Conservation (phyloP, 805 yeast species). For the Huiozyma naganishii region DNA sequence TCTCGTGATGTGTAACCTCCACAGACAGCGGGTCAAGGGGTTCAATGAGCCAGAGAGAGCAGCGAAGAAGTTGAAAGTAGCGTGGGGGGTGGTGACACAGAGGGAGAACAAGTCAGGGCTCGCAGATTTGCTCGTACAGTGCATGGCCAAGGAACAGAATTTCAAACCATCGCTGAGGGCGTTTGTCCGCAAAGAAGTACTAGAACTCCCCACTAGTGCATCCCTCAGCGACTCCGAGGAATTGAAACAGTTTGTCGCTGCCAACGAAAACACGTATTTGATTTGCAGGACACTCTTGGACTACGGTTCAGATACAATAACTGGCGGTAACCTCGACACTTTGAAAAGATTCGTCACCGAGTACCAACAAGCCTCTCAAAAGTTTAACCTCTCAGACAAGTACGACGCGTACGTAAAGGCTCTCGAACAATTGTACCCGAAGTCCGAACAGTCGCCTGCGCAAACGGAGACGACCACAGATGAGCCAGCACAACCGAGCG, state of each 20-base stretch:
- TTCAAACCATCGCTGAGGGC: not conserved
- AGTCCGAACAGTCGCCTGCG: not conserved
- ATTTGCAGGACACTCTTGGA: not conserved
- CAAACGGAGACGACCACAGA: too few relatives aligned
- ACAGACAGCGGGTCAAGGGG: slow-evolving; percentile 12
- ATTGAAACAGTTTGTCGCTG: not conserved
- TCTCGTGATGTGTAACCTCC: slow-evolving; percentile 20
- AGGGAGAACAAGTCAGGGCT: slow-evolving; percentile 18
- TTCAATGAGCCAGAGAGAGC: slow-evolving; percentile 12
- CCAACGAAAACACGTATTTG: not conserved
- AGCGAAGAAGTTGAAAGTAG: slow-evolving; percentile 11
- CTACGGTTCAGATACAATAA: not conserved
- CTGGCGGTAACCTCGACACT: not conserved
- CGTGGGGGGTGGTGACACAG: slow-evolving; percentile 13
- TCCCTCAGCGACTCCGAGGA: not conserved
- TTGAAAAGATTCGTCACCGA: not conserved
- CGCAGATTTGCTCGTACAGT: slow-evolving; percentile 11
- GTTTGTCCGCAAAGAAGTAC: not conserved
- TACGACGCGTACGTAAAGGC: not conserved
- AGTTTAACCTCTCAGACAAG: not conserved
- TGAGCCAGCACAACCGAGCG: too few relatives aligned
- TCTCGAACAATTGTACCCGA: not conserved
- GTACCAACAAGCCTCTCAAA: not conserved
- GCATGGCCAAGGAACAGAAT: slow-evolving; percentile 3
- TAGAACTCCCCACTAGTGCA: not conserved